A percentile compares a stretch with the other conserved stretches of the same genome.
These are phyloP conservation scores for Monosporozyma aerobia DNA, from an alignment of 805 yeast species.

Conservation along the genomic window DNA sequence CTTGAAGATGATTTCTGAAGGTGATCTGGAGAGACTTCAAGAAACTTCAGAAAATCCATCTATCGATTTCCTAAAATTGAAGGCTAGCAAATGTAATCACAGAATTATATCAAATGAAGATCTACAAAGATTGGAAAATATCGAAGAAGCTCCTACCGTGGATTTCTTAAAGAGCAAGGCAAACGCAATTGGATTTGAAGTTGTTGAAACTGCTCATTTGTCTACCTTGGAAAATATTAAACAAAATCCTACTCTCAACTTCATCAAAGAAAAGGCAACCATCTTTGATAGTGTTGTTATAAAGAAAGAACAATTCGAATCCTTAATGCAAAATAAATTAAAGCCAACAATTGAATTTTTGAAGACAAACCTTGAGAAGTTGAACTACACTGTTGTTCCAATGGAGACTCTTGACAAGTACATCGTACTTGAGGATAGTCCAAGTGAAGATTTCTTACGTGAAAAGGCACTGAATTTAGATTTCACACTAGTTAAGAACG, in stretches of 20 bases:
- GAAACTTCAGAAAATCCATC: slow-evolving; percentile 10
- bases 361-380: slow-evolving; percentile 4
- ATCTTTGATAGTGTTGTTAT: background rate
- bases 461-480: slow-evolving; percentile 15
- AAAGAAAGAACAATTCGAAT: slow-evolving; percentile 9
- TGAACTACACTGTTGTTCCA: background rate
- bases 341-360: slow-evolving; percentile 18
- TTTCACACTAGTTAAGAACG: background rate
- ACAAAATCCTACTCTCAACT: background rate
- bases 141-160: background rate
- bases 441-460: slow-evolving; percentile 19
- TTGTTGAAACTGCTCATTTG: background rate
- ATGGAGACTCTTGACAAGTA: background rate
- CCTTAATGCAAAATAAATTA: background rate
- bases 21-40: slow-evolving; percentile 8
- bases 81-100: slow-evolving; percentile 1
- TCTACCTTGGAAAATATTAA: slow-evolving; percentile 6
- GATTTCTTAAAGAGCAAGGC: background rate
- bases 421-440: slow-evolving; percentile 3
- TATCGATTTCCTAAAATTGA: background rate
- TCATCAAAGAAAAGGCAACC: background rate
- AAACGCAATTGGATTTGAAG: background rate
- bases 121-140: background rate
- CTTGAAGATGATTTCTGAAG: background rate
- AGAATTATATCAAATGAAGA: background rate